A percentile compares a stretch with the other conserved stretches of the same genome.
Evolutionary conservation across 441 rosid genomes (phyloP).

Genomic region (Pelargonium myrrhifolium): DNA sequence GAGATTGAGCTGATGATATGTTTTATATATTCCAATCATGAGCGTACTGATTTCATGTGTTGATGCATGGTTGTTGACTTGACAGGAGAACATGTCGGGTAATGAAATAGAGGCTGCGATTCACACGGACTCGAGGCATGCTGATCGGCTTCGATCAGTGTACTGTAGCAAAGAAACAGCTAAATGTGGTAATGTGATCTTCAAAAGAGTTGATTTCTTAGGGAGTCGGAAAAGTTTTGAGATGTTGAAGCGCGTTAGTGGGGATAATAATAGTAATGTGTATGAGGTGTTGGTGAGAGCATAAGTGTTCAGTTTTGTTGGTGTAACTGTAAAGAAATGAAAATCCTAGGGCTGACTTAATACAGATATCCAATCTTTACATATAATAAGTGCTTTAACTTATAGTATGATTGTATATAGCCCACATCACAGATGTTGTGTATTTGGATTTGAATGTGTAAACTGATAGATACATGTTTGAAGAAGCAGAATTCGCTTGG

Average conservation of each 20-base stretch:
- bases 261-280: constrained; percentile 71
- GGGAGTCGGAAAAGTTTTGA: constrained; percentile 76
- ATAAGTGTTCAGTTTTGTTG: constrained; percentile 17
- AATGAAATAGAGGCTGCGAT: constrained; percentile 69
- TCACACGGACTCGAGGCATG: constrained; percentile 87
- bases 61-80: neutral
- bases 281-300: constrained; percentile 85
- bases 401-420: too few species aligned
- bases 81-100: constrained; percentile 64
- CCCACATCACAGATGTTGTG: too few species aligned
- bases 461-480: too few species aligned
- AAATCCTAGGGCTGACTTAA: too few species aligned
- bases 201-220: constrained; percentile 60
- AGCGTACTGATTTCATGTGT: neutral
- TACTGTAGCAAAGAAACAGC: constrained; percentile 50
- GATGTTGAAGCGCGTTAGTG: constrained; percentile 72
- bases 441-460: too few species aligned
- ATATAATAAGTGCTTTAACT: too few species aligned
- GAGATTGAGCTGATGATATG: neutral
- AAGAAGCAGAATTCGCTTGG: too few species aligned
- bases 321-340: too few species aligned
- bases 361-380: too few species aligned
- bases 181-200: constrained; percentile 38
- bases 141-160: constrained; percentile 59
- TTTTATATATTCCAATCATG: too few species aligned